phyloP scores from a whole-genome alignment of 805 yeast species.

The Naumovozyma dairenensis region DNA sequence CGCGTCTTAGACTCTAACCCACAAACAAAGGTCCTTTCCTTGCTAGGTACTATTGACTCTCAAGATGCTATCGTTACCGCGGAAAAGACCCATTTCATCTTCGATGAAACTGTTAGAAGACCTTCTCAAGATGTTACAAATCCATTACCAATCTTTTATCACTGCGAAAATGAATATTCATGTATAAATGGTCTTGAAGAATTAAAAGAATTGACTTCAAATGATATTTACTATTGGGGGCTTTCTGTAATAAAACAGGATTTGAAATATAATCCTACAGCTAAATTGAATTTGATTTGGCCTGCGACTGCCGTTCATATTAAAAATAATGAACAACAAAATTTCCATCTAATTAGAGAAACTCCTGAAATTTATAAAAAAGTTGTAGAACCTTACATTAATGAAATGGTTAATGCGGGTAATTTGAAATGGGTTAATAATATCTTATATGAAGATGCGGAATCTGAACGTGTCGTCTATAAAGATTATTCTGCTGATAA shows the following conservation, averaged over 20 bases:
- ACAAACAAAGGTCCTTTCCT: constrained; percentile 50
- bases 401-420: constrained; percentile 58
- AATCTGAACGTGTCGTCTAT: constrained; percentile 65
- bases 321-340: constrained; percentile 57
- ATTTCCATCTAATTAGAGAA: constrained; percentile 56
- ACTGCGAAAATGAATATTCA: constrained; percentile 25
- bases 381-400: constrained; percentile 66
- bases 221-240: constrained; percentile 85
- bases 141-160: constrained; percentile 14
- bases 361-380: constrained; percentile 65
- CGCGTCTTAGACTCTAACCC: constrained; percentile 50
- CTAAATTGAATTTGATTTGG: constrained; percentile 66
- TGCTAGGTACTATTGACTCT: constrained; percentile 57
- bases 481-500: constrained; percentile 44
- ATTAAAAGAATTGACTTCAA: constrained; percentile 41
- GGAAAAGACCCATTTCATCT: constrained; percentile 60
- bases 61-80: constrained; percentile 58
- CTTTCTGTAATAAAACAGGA: constrained; percentile 40
- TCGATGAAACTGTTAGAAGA: constrained; percentile 19
- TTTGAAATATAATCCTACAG: constrained; percentile 40
- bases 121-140: constrained; percentile 3
- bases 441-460: constrained; percentile 73
- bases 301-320: constrained; percentile 89
- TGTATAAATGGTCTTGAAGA: constrained; percentile 23
- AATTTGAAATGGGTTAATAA: constrained; percentile 86